Conservation (phyloP, 2,329 filamentous ascomycete genomes). For the Exophiala dermatitidis region DNA sequence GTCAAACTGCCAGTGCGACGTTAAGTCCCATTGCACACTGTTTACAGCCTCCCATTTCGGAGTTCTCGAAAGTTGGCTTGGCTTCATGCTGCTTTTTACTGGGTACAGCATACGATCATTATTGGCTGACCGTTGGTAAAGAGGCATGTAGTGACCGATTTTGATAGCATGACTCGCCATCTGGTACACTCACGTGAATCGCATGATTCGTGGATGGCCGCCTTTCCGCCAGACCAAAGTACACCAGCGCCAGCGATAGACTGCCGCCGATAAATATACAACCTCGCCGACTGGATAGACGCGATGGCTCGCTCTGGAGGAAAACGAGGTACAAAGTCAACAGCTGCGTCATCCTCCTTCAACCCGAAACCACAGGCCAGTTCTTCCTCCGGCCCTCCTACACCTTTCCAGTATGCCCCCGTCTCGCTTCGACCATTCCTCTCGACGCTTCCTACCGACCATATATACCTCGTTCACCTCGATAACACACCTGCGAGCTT, state of each 20-base stretch:
- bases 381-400: constrained; percentile 12
- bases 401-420: constrained; percentile 23
- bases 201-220: background rate
- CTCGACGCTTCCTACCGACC: constrained; percentile 55
- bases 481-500: constrained; percentile 62
- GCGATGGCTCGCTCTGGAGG: constrained; percentile 18
- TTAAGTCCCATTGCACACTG: background rate
- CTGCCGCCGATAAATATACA: background rate
- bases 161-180: too few species aligned
- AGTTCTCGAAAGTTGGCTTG: background rate
- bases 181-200: background rate
- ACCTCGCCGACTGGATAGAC: background rate
- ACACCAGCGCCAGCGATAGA: background rate
- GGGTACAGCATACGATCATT: too few species aligned
- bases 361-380: constrained; percentile 1
- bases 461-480: constrained; percentile 79
- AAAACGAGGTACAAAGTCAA: constrained; percentile 12
- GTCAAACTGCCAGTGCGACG: too few species aligned
- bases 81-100: background rate
- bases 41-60: background rate
- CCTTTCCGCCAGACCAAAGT: background rate
- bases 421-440: constrained; percentile 45
- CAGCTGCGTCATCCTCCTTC: background rate
- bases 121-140: too few species aligned
- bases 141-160: too few species aligned